Conservation (phyloP, 768 basidiomycete species). For the Dentipellis fragilis region DNA sequence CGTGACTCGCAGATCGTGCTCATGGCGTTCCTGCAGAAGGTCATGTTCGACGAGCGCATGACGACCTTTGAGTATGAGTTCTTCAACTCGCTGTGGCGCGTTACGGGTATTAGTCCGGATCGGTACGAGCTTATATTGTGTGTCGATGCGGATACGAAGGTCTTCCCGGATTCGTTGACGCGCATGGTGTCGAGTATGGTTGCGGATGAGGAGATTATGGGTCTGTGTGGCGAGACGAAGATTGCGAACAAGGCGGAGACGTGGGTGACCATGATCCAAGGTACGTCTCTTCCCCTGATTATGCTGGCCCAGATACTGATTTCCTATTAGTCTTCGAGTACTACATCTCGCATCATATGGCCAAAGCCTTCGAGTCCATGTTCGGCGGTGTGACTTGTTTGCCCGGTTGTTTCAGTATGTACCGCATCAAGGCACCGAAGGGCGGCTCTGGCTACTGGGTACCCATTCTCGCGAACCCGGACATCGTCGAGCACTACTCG, state of each 20-base stretch:
- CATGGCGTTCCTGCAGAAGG: conserved; percentile 97
- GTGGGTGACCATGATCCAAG: conserved; percentile 99
- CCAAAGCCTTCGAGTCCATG: conserved; percentile 99
- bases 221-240: conserved; percentile 98
- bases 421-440: conserved; percentile 99
- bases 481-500: conserved; percentile 97
- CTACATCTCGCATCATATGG: conserved; percentile 98
- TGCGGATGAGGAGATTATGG: conserved; percentile 97
- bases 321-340: conserved; percentile 83
- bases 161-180: conserved; percentile 96
- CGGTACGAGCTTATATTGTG: conserved; percentile 92
- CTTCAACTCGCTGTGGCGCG: conserved; percentile 96
- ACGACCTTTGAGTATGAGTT: conserved; percentile 99
- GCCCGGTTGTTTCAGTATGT: conserved; percentile 99
- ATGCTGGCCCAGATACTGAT: background rate
- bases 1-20: conserved; percentile 97
- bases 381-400: conserved; percentile 99
- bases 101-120: conserved; percentile 92
- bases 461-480: conserved; percentile 95
- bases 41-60: conserved; percentile 99
- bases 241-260: conserved; percentile 98
- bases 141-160: conserved; percentile 97
- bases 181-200: conserved; percentile 97
- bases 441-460: conserved; percentile 96
- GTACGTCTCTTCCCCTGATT: conserved; percentile 27